phyloP scores from a whole-genome alignment of 345 rosid genomes.

The Hibiscus syriacus region DNA sequence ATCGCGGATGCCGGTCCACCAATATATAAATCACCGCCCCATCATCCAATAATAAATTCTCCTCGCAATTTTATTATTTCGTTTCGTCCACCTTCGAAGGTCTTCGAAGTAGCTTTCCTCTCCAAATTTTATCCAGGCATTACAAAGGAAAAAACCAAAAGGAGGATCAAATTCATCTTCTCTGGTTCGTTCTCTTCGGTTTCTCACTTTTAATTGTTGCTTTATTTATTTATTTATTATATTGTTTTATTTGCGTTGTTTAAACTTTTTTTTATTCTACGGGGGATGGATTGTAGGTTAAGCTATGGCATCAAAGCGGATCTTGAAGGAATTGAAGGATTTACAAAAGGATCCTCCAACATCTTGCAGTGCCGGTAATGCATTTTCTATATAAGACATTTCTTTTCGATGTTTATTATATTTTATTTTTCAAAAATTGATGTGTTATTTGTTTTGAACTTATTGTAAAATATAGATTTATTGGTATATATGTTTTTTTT shows the following conservation, averaged over 20 bases:
- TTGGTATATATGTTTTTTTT: not conserved
- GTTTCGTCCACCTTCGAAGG: not conserved
- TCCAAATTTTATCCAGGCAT: constrained; percentile 8
- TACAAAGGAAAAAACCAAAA: not conserved
- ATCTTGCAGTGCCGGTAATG: constrained; percentile 62
- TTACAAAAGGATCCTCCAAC: constrained; percentile 79
- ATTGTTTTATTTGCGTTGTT: not conserved
- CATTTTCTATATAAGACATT: not conserved
- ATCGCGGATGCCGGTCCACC: constrained; percentile 12
- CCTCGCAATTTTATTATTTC: not conserved
- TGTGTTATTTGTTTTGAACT: not conserved
- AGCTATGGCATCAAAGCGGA: constrained; percentile 75
- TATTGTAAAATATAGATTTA: not conserved
- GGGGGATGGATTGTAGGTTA: constrained; percentile 22
- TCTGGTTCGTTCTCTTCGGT: constrained; percentile 12
- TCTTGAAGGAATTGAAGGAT: constrained; percentile 82
- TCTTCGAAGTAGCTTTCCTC: constrained; percentile 9
- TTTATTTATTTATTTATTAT: not conserved
- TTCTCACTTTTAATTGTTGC: not conserved
- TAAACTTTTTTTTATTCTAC: constrained; percentile 2
- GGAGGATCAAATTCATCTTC: constrained; percentile 18
- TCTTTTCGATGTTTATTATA: not conserved
- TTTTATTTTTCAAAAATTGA: not conserved
- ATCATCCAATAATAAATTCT: constrained; percentile 15
- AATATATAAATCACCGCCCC: constrained; percentile 15